These are phyloP conservation scores for Pyrenopolyporus hunteri DNA, from an alignment of 495 filamentous ascomycete genomes.

Conservation along the genomic window DNA sequence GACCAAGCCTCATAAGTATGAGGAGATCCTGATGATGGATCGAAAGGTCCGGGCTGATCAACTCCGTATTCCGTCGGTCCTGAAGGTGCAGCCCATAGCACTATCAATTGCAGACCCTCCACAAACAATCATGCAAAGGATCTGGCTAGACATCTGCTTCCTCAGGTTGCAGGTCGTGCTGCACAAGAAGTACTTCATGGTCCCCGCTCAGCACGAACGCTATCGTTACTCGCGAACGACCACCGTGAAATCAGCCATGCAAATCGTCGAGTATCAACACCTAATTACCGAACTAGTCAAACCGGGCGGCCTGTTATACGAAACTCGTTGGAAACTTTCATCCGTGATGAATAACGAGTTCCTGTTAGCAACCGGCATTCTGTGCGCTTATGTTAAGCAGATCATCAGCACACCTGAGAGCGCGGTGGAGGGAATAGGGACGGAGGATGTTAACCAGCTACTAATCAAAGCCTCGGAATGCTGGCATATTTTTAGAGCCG, in stretches of 20 bases:
- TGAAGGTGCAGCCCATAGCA: conserved; percentile 44
- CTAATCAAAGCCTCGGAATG: conserved; percentile 19
- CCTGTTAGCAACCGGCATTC: conserved; percentile 45
- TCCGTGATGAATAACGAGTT: conserved; percentile 47
- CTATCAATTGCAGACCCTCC: conserved; percentile 46
- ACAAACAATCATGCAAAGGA: conserved; percentile 41
- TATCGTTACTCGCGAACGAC: conserved; percentile 42
- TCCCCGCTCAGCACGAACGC: conserved; percentile 19
- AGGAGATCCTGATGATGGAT: conserved; percentile 49
- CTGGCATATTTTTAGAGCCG: conserved; percentile 29
- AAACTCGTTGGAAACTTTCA: conserved; percentile 43
- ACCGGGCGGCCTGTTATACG: conserved; percentile 42
- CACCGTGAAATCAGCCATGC: conserved; percentile 42
- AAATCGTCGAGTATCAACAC: conserved; percentile 46
- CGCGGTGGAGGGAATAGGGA: conserved; percentile 8
- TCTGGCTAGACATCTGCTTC: conserved; percentile 40
- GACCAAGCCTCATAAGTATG: conserved; percentile 39
- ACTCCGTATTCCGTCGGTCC: conserved; percentile 39
- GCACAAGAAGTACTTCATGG: conserved; percentile 45
- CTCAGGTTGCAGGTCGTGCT: conserved; percentile 39
- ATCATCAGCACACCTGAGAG: conserved; percentile 6
- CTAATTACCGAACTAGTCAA: conserved; percentile 43
- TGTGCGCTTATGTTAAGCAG: conserved; percentile 46
- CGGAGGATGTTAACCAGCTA: conserved; percentile 22
- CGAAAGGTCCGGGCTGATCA: conserved; percentile 39